phyloP scores from a whole-genome alignment of 805 yeast genomes.

The Myxozyma melibiosi region DNA sequence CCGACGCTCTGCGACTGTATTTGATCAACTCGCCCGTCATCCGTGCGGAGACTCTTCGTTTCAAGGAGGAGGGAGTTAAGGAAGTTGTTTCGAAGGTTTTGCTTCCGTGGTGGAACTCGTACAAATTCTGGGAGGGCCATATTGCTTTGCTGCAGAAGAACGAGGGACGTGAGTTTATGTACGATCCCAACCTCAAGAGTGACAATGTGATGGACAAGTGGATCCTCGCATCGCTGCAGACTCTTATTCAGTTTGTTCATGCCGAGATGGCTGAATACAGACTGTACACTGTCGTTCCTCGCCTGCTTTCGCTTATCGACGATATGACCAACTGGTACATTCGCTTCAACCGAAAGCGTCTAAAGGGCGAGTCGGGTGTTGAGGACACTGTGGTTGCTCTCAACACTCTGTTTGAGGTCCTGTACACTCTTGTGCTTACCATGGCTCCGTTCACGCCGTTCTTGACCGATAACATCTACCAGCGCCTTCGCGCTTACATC shows the following conservation, averaged over 20 bases:
- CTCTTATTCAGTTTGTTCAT: constrained; percentile 83
- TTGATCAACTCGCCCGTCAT: constrained; percentile 96
- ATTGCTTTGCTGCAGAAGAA: constrained; percentile 81
- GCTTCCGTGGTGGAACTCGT: constrained; percentile 98
- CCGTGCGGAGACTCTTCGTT: constrained; percentile 93
- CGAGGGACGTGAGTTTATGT: constrained; percentile 67
- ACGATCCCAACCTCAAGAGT: constrained; percentile 62
- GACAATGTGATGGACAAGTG: constrained; percentile 96
- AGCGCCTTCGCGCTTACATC: constrained; percentile 65
- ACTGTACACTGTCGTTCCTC: constrained; percentile 95
- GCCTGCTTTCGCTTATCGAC: constrained; percentile 82
- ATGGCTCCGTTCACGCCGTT: constrained; percentile 99
- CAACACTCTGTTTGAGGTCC: constrained; percentile 87
- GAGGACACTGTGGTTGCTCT: constrained; percentile 84
- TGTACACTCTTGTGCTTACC: constrained; percentile 84
- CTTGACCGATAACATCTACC: constrained; percentile 87
- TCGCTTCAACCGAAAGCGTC: constrained; percentile 95
- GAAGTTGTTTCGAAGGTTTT: constrained; percentile 95
- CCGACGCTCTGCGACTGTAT: constrained; percentile 95
- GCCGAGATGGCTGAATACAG: constrained; percentile 87
- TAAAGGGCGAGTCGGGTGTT: constrained; percentile 89
- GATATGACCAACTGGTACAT: constrained; percentile 98
- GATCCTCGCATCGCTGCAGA: constrained; percentile 95
- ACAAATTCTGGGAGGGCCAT: constrained; percentile 94
- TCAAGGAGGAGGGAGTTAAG: constrained; percentile 98